These are phyloP conservation scores for Saccharomyces eubayanus DNA, from an alignment of 805 yeast genomes.

Conservation along the genomic window DNA sequence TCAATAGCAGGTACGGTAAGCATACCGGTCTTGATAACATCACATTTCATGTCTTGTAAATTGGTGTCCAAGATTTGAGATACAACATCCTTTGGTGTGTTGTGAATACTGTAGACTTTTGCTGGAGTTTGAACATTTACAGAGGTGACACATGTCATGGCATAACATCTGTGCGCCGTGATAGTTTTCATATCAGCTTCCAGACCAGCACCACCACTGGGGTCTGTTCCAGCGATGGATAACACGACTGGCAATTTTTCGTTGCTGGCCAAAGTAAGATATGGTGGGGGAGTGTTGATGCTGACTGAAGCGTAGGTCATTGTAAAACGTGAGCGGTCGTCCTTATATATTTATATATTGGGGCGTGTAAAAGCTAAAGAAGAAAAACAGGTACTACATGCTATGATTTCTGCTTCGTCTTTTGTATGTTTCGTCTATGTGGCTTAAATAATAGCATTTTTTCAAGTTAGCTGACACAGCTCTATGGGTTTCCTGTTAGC, in stretches of 20 bases:
- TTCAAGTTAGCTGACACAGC: neutral
- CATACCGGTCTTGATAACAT: slow-evolving; percentile 77
- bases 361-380: neutral
- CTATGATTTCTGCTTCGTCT: neutral
- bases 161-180: slow-evolving; percentile 66
- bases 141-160: slow-evolving; percentile 68
- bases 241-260: slow-evolving; percentile 35
- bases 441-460: neutral
- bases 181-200: slow-evolving; percentile 83
- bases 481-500: slow-evolving; percentile 5
- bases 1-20: slow-evolving; percentile 47
- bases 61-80: slow-evolving; percentile 43
- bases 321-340: neutral
- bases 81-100: slow-evolving; percentile 39
- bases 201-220: slow-evolving; percentile 87
- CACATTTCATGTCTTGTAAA: slow-evolving; percentile 51
- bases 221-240: slow-evolving; percentile 67
- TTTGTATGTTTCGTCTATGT: neutral
- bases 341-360: neutral
- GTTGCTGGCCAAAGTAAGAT: slow-evolving; percentile 16
- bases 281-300: slow-evolving; percentile 29
- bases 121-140: slow-evolving; percentile 67
- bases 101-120: slow-evolving; percentile 35
- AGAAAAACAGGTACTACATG: neutral
- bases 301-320: slow-evolving; percentile 13